Evolutionary conservation across 2,329 filamentous ascomycete genomes (phyloP).

Genomic region (Trichoderma hamatum): DNA sequence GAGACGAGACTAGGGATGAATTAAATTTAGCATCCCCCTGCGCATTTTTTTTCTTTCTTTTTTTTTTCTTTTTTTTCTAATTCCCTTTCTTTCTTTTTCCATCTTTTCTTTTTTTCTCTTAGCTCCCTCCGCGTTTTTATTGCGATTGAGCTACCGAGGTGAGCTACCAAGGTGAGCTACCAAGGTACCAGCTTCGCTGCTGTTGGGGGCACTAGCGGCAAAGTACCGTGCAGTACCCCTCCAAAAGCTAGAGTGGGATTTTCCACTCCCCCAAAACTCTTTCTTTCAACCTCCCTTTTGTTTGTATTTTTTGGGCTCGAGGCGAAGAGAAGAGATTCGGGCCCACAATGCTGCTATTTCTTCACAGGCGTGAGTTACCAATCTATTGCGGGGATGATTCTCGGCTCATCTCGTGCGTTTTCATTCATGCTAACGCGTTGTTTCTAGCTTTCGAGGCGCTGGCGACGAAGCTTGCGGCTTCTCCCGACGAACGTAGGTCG

Average conservation of each 20-base stretch:
- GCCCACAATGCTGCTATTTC: conserved; percentile 30
- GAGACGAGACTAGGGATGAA: too few relatives aligned
- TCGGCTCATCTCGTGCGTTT: background rate
- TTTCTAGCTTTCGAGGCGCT: conserved; percentile 41
- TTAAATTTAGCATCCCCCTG: background rate
- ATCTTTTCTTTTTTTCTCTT: background rate
- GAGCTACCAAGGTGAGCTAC: too few relatives aligned
- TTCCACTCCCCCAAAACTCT: background rate
- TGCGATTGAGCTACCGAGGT: too few relatives aligned
- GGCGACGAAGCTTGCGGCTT: conserved; percentile 39
- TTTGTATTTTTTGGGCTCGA: background rate
- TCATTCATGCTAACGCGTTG: conserved; percentile 20
- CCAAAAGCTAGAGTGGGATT: background rate
- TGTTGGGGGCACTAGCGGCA: background rate
- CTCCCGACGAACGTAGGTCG: conserved; percentile 45
- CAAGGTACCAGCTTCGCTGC: background rate
- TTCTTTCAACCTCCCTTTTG: background rate
- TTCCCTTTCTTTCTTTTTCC: background rate
- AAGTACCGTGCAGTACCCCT: background rate
- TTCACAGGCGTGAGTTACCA: conserved; percentile 33
- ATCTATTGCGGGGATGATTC: background rate
- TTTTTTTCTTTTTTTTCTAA: background rate
- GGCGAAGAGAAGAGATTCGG: background rate
- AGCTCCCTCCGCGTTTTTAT: too few relatives aligned
- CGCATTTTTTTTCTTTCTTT: background rate